A percentile compares a stretch with the other conserved stretches of the same genome.
phyloP scores from a whole-genome alignment of 2,329 filamentous ascomycete species.

The Fusarium begoniae region DNA sequence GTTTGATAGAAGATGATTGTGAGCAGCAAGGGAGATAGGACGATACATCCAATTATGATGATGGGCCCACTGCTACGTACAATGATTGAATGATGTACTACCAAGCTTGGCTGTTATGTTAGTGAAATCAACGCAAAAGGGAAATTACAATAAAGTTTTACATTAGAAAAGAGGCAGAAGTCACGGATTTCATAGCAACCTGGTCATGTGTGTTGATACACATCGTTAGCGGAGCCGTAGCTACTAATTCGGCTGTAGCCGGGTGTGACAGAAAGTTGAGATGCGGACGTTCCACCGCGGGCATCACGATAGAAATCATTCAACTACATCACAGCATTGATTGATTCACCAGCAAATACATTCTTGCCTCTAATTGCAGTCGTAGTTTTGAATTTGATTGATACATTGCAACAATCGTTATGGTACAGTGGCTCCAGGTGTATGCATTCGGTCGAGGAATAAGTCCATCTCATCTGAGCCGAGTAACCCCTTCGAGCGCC shows the following conservation, averaged over 20 bases:
- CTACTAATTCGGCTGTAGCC: conserved; percentile 37
- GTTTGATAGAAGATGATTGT: conserved; percentile 13
- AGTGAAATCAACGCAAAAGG: not conserved
- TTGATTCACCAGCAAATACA: conserved; percentile 1
- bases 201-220: conserved; percentile 14
- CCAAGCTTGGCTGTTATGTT: not conserved
- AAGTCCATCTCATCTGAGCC: conserved; percentile 33
- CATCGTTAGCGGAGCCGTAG: conserved; percentile 27
- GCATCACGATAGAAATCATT: conserved; percentile 4
- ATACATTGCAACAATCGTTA: conserved; percentile 48
- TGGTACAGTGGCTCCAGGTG: conserved; percentile 46
- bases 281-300: conserved; percentile 14
- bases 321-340: conserved; percentile 2
- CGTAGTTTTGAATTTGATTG: conserved; percentile 36
- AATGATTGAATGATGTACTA: conserved; percentile 3
- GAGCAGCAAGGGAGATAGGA: conserved; percentile 24
- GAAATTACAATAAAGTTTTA: not conserved
- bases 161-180: not conserved
- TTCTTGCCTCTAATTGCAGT: conserved; percentile 14
- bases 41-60: conserved; percentile 10
- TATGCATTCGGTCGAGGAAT: conserved; percentile 37
- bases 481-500: conserved; percentile 27
- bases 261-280: conserved; percentile 37
- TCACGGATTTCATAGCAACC: not conserved
- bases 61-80: conserved; percentile 27